Conservation (phyloP, 2,329 filamentous ascomycete species). For the Biscogniauxia marginata region DNA sequence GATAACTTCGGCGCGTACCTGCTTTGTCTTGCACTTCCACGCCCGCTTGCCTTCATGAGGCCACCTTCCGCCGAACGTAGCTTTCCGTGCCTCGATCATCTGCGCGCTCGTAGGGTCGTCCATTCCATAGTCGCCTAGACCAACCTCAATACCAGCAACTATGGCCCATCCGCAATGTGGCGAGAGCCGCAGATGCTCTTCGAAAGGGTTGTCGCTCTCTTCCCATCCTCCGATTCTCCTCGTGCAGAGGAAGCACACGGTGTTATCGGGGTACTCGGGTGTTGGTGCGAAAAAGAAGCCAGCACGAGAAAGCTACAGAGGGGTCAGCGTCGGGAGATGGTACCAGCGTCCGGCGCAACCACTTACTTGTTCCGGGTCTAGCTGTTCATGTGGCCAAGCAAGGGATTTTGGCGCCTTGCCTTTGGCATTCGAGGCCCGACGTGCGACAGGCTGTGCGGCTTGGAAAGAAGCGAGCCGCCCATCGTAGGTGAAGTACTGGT, state of each 20-base stretch:
- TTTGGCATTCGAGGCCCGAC: slow-evolving; percentile 68
- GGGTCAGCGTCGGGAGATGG: slow-evolving; percentile 10
- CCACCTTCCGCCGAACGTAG: slow-evolving; percentile 84
- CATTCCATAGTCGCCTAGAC: slow-evolving; percentile 60
- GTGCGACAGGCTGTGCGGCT: slow-evolving; percentile 57
- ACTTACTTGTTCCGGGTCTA: slow-evolving; percentile 63
- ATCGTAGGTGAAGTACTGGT: slow-evolving; percentile 62
- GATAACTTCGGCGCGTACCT: slow-evolving; percentile 51
- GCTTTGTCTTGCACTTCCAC: slow-evolving; percentile 86
- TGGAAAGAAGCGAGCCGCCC: slow-evolving; percentile 81
- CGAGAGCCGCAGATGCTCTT: slow-evolving; percentile 83
- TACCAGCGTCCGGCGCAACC: slow-evolving; percentile 3
- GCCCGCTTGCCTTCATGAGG: slow-evolving; percentile 84
- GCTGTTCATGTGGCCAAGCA: slow-evolving; percentile 76
- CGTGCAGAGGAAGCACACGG: slow-evolving; percentile 82
- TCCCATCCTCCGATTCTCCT: slow-evolving; percentile 92
- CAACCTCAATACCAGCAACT: slow-evolving; percentile 60
- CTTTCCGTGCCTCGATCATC: slow-evolving; percentile 74
- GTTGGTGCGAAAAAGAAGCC: slow-evolving; percentile 88
- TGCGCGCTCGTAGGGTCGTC: slow-evolving; percentile 71
- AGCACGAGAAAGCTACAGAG: slow-evolving; percentile 73
- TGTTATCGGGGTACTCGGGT: slow-evolving; percentile 77
- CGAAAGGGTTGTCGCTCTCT: slow-evolving; percentile 74
- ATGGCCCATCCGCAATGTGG: slow-evolving; percentile 86
- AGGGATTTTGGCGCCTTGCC: slow-evolving; percentile 56